phyloP scores from a whole-genome alignment of 2,329 filamentous ascomycete genomes.

The Colletotrichum higginsianum region DNA sequence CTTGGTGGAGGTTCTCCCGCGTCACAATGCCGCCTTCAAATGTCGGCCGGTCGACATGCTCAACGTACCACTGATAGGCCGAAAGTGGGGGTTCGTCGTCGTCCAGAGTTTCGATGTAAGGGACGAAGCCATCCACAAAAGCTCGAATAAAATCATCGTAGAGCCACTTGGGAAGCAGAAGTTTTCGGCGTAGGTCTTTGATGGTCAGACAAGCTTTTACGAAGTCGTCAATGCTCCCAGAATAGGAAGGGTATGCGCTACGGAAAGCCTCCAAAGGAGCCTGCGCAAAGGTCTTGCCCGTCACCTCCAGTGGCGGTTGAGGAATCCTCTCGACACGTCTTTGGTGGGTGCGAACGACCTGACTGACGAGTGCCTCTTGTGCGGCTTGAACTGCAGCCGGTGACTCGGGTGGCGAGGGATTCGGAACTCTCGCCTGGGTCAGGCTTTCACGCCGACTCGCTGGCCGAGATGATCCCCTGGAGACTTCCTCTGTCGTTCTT shows the following conservation, averaged over 20 bases:
- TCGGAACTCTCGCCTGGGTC: not conserved
- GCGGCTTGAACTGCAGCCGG: not conserved
- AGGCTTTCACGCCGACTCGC: not conserved
- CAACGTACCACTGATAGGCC: slow-evolving; percentile 60
- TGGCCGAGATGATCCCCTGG: not conserved
- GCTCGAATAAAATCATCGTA: slow-evolving; percentile 68
- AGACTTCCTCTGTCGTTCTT: not conserved
- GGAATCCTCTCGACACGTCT: not conserved
- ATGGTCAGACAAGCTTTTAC: slow-evolving; percentile 62
- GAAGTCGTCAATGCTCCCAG: slow-evolving; percentile 58
- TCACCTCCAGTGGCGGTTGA: not conserved
- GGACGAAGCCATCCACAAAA: slow-evolving; percentile 59
- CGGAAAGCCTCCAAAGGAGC: slow-evolving; percentile 58
- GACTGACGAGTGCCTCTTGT: not conserved
- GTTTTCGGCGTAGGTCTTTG: slow-evolving; percentile 53
- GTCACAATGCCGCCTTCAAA: slow-evolving; percentile 52
- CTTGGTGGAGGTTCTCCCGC: slow-evolving; percentile 52
- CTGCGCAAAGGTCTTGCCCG: slow-evolving; percentile 16
- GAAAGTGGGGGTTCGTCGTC: slow-evolving; percentile 49
- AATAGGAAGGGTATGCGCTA: slow-evolving; percentile 59
- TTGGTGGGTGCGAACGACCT: not conserved
- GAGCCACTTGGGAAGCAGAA: slow-evolving; percentile 57
- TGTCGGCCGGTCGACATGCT: slow-evolving; percentile 42
- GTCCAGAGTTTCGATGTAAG: slow-evolving; percentile 54
- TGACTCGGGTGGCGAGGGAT: not conserved